phyloP scores from a whole-genome alignment of 1,139 yeast species.

The Hemisphaericaspora xylanilytica region DNA sequence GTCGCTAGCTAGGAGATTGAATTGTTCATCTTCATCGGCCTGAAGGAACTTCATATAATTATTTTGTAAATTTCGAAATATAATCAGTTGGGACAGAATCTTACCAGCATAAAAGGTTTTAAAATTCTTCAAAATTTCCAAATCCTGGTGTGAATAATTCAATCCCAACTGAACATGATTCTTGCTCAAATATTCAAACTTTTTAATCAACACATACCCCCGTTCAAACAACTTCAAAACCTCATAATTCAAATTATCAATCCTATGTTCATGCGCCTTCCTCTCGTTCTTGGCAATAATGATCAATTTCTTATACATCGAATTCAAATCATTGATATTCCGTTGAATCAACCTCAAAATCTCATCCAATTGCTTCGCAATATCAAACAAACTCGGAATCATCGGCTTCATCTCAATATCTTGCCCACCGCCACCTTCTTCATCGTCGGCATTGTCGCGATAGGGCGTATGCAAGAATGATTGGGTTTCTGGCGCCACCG shows the following conservation, averaged over 20 bases:
- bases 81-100: constrained; percentile 74
- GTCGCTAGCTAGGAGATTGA: not conserved
- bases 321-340: constrained; percentile 57
- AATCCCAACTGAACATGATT: constrained; percentile 33
- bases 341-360: constrained; percentile 48
- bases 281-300: constrained; percentile 85
- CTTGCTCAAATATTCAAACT: constrained; percentile 52
- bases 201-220: constrained; percentile 73
- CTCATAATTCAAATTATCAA: constrained; percentile 72
- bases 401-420: constrained; percentile 54
- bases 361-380: constrained; percentile 69
- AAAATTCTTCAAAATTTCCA: constrained; percentile 71
- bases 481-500: constrained; percentile 3
- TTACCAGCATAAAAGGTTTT: constrained; percentile 81
- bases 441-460: constrained; percentile 8
- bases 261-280: constrained; percentile 58
- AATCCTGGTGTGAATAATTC: constrained; percentile 47
- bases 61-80: constrained; percentile 83
- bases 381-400: constrained; percentile 78
- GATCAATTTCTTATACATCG: constrained; percentile 74
- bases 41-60: constrained; percentile 75
- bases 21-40: constrained; percentile 60
- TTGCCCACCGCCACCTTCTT: not conserved
- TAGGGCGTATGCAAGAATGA: not conserved
- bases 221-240: constrained; percentile 73